phyloP scores from a whole-genome alignment of 345 rosid species.

The Gossypium bickii region DNA sequence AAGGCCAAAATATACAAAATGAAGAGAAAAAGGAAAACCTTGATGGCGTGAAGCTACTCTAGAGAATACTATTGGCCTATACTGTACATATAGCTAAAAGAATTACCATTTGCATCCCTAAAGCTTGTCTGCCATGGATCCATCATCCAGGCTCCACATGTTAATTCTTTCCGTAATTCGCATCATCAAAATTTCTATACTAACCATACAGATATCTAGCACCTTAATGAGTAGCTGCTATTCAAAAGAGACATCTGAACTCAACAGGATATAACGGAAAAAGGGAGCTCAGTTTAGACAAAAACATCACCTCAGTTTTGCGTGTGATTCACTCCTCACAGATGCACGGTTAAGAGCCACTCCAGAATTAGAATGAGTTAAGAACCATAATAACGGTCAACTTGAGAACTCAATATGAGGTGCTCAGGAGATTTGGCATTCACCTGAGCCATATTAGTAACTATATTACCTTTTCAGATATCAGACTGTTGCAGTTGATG shows the following conservation, averaged over 20 bases:
- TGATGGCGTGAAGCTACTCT: background rate
- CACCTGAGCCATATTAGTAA: background rate
- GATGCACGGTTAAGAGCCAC: slow-evolving; percentile 6
- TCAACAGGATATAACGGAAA: background rate
- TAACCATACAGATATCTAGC: background rate
- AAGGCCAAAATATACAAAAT: background rate
- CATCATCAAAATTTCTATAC: background rate
- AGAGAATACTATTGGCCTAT: background rate
- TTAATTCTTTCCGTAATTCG: background rate
- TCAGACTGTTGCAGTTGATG: slow-evolving; percentile 3
- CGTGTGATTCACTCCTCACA: slow-evolving; percentile 12
- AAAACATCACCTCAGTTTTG: slow-evolving; percentile 25
- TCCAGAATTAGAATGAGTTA: slow-evolving; percentile 15
- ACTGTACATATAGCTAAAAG: background rate
- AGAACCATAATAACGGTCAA: slow-evolving; percentile 11
- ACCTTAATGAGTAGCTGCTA: background rate
- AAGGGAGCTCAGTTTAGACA: slow-evolving; percentile 23
- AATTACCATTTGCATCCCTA: background rate
- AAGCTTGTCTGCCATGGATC: background rate
- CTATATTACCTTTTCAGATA: background rate
- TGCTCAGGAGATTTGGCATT: background rate
- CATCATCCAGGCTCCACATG: background rate
- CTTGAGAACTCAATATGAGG: background rate
- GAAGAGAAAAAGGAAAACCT: background rate
- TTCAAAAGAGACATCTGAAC: background rate